Conservation (phyloP, 306 rosid species). For the Calophaca sinica region DNA sequence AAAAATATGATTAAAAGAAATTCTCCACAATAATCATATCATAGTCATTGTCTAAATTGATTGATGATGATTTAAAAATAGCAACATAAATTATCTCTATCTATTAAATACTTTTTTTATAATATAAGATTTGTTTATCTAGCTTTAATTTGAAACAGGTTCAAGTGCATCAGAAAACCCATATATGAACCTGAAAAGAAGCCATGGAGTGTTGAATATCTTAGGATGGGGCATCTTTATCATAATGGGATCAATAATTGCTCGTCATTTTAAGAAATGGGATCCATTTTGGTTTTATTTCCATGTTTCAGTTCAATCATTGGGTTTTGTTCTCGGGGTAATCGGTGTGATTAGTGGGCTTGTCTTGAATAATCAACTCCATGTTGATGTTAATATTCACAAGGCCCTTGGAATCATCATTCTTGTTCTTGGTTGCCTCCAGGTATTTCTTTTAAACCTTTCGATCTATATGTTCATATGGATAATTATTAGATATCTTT, state of each 20-base stretch:
- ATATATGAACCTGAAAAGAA: conserved; percentile 53
- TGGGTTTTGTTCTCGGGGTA: conserved; percentile 64
- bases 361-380: conserved; percentile 51
- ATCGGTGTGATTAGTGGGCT: conserved; percentile 67
- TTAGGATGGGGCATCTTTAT: conserved; percentile 79
- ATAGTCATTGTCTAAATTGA: conserved; percentile 2
- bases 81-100: not conserved
- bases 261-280: conserved; percentile 65
- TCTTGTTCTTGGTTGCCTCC: conserved; percentile 67
- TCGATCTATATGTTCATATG: not conserved
- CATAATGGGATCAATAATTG: conserved; percentile 73
- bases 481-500: not conserved
- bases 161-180: conserved; percentile 45
- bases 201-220: conserved; percentile 74
- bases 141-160: conserved; percentile 47
- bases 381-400: conserved; percentile 57
- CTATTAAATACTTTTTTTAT: not conserved
- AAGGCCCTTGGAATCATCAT: conserved; percentile 69
- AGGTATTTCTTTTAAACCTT: conserved; percentile 54
- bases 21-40: not conserved
- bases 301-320: conserved; percentile 60
- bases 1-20: not conserved
- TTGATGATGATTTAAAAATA: conserved; percentile 4
- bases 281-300: conserved; percentile 74
- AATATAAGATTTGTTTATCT: not conserved